phyloP scores from a whole-genome alignment of 352 stramenopile genomes.

The Blastocystis sp. region DNA sequence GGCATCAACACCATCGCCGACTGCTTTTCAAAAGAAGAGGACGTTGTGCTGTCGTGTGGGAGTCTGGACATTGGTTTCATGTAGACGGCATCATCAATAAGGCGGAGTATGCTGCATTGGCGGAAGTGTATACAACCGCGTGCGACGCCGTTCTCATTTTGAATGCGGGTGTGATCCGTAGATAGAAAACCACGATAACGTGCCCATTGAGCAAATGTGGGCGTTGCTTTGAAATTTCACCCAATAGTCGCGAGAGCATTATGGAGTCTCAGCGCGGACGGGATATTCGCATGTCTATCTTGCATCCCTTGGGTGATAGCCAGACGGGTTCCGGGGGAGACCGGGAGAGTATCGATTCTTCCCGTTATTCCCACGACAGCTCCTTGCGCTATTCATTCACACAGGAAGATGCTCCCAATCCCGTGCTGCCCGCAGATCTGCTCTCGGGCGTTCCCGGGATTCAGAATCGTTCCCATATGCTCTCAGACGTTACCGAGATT shows the following conservation, averaged over 20 bases:
- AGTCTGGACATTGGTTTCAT: not conserved
- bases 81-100: not conserved
- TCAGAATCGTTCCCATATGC: no score
- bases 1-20: not conserved
- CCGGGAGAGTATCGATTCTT: not conserved
- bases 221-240: not conserved
- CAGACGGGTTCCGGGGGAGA: not conserved
- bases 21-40: not conserved
- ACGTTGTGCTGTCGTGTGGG: not conserved
- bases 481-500: no score
- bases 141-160: not conserved
- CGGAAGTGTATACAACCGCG: not conserved
- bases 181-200: not conserved
- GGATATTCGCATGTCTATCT: not conserved
- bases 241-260: not conserved
- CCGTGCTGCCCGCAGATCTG: no score
- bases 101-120: not conserved
- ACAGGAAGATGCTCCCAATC: not conserved
- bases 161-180: not conserved
- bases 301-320: not conserved
- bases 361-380: not conserved
- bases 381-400: not conserved
- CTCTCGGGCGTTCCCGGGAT: no score
- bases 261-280: not conserved
- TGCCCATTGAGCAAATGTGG: not conserved